These are phyloP conservation scores for Trichophyton rubrum DNA, from an alignment of 2,329 filamentous ascomycete genomes.

Conservation along the genomic window DNA sequence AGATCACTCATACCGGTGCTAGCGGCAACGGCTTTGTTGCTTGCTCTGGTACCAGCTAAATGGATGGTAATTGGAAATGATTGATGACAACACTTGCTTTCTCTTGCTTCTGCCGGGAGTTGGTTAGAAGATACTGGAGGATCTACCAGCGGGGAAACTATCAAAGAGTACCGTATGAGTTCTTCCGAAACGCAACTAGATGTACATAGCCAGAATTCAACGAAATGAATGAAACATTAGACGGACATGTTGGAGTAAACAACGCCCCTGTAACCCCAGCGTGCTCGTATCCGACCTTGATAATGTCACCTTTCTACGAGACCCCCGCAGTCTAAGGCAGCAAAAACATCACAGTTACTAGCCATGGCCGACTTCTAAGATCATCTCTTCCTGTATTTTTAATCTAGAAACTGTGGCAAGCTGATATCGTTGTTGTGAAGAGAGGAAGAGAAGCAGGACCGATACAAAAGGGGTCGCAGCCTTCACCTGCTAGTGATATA, in stretches of 20 bases:
- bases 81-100: neutral
- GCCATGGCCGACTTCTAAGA: no score
- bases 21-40: neutral
- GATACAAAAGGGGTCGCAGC: neutral
- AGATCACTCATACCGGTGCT: neutral
- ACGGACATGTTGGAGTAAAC: no score
- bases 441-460: no score
- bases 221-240: neutral
- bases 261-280: no score
- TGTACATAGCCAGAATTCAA: neutral
- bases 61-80: neutral
- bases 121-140: neutral
- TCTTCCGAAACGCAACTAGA: neutral
- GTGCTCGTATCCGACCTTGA: no score
- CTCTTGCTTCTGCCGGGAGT: neutral
- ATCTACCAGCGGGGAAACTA: neutral
- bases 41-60: constrained; percentile 2
- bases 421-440: no score
- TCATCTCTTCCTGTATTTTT: no score
- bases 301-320: no score
- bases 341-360: no score
- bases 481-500: neutral
- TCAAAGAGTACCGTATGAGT: neutral
- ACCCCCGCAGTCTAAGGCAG: no score
- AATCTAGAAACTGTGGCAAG: no score